These are phyloP conservation scores for Blastobotrys aristatus DNA, from an alignment of 1,139 yeast species.

Conservation along the genomic window DNA sequence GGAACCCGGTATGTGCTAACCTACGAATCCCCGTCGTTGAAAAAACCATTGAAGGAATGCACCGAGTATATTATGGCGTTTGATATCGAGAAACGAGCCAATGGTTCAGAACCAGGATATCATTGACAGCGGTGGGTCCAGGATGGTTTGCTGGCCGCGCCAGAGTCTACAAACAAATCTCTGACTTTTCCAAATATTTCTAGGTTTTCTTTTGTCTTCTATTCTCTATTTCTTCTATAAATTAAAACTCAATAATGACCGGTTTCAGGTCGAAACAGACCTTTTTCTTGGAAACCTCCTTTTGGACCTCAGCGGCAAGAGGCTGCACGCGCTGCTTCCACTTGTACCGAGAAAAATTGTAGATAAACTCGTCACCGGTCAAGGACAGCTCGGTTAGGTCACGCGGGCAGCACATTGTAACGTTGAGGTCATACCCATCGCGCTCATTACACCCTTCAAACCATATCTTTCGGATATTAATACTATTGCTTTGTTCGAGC, in stretches of 20 bases:
- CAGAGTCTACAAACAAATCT: no score
- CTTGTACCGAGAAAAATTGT: not conserved
- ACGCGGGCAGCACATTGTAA: not conserved
- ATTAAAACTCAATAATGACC: no score
- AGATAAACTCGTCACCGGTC: not conserved
- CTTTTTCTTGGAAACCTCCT: not conserved
- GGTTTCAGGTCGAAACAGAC: not conserved
- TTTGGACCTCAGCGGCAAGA: not conserved
- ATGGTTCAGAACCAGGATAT: not conserved
- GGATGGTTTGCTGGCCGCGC: no score
- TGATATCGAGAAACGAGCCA: not conserved
- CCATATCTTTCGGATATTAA: not conserved
- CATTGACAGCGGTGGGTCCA: no score
- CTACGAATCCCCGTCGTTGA: not conserved
- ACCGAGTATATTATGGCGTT: not conserved
- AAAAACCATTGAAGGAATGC: not conserved
- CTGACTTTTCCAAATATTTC: no score
- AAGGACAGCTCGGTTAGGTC: not conserved
- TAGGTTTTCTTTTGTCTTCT: no score
- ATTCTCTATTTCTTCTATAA: no score
- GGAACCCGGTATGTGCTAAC: not conserved
- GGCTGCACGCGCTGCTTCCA: not conserved
- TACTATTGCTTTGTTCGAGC: not conserved
- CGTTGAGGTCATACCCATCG: not conserved
- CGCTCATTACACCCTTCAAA: not conserved